Base-by-base conservation (phyloP, 805 yeast species). In the Wickerhamia fluorescens region DNA sequence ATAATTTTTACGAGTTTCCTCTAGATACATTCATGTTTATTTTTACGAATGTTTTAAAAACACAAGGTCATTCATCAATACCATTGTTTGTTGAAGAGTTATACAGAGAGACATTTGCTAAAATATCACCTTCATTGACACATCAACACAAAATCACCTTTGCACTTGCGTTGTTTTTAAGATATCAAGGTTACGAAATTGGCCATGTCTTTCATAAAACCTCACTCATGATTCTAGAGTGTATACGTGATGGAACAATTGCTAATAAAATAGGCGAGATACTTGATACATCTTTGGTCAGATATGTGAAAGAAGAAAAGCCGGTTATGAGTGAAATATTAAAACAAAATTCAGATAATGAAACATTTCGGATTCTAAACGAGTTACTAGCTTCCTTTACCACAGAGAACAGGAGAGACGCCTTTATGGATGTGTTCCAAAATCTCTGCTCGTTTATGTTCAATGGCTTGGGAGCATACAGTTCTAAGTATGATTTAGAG, bases 1-100 rank as follows among this genome's bases (percentile, higher is more conserved):
- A 70, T 34, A 49, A 50, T 16, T 71, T 76, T 36, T 88, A 85
- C 49, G 70, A 68, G 27, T 73, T 81, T 40, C 58, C 85, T 0
- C 57, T 78, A 19, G 58, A 61, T 5, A 34, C 38, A 3, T 55
- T 50, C 30, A 36, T 52, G 14, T 28, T 29, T 1, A 26, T 40
- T 3, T 55, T 51, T 31, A 26, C 32, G 19, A 26, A 24, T 18
- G 41, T 29, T 4, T 43, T 46, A 18, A 16, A 25, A 7, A 38
- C 43, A 6, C 13, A 33, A 3, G n/a, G n/a, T n/a, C n/a, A n/a
- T n/a, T n/a, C n/a, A n/a, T n/a, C n/a, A n/a, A n/a, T n/a, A n/a
- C n/a, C n/a, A n/a, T n/a, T n/a, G n/a, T n/a, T n/a, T n/a, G n/a
- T n/a, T n/a, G n/a, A n/a, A n/a, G n/a, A n/a, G n/a, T n/a, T n/a